Base-by-base conservation (phyloP, 257 asterid species). In the Lycium ferocissimum region DNA sequence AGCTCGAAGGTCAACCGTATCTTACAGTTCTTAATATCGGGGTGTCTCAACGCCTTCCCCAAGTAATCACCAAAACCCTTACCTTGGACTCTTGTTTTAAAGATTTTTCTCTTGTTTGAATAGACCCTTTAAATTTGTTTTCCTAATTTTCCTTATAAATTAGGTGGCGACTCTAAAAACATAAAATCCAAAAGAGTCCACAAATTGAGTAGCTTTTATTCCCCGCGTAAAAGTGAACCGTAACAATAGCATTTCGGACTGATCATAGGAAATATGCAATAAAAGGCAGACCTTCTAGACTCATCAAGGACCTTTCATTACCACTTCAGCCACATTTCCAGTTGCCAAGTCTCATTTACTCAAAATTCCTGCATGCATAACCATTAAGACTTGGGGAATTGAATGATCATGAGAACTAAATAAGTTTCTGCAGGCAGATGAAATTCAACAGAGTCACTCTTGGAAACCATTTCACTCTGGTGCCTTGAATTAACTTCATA, bases 341-440 rank as follows among this genome's bases (percentile, higher is more conserved):
- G 92, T 89, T 87, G 85, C 84, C 89, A 49, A 92, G 88, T 71
- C 85, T 65, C 87, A 86, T 80, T 82, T 88, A 81, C 86, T 81
- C 57, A 85, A 89, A 84, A 83, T 86, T 81, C 92, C 88, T 80
- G 89, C 86, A n/a, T 90, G 87, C 88, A 88, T 83, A 66, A 89
- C 71, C 73, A 86, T 82, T 20, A 89, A 83, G 85, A 87, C 57
- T 79, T 76, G 92, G 79, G 88, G 89, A 75, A 87, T 88, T 56
- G 66, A 91, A 84, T 90, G 81, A 85, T 89, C 93, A 82, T 85
- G 91, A 83, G 35, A 85, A 75, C 93, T 89, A 66, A 91, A 82
- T 71, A 93, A 86, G 89, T 89, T 93, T 40, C 95, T 85, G 89
- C 93, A 71, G 95, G 92, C 81, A 93, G 90, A 87, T 89, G 97